phyloP scores from a whole-genome alignment of 1,139 yeast species.

The Hemisphaericaspora lyxosophila region DNA sequence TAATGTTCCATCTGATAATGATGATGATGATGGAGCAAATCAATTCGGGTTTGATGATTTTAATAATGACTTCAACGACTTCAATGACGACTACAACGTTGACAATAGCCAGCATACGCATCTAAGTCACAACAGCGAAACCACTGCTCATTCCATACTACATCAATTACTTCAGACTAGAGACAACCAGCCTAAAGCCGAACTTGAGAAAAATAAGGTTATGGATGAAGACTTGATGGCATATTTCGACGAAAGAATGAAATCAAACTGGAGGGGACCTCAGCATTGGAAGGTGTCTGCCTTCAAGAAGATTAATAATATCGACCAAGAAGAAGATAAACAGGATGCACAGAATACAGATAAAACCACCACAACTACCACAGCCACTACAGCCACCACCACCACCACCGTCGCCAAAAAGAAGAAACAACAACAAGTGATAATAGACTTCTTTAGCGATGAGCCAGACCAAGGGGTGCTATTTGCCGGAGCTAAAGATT shows the following conservation, averaged over 20 bases:
- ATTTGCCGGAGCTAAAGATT: conserved; percentile 49
- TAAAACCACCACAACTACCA: conserved; percentile 7
- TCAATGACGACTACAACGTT: conserved; percentile 19
- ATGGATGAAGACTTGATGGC: conserved; percentile 71
- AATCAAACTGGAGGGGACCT: conserved; percentile 84
- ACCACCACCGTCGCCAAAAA: conserved; percentile 10
- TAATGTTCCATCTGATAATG: conserved; percentile 9
- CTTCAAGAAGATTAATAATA: conserved; percentile 35
- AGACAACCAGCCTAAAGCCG: conserved; percentile 11
- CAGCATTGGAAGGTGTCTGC: conserved; percentile 88
- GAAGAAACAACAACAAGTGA: conserved; percentile 29
- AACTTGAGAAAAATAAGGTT: conserved; percentile 31
- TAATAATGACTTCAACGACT: conserved; percentile 19
- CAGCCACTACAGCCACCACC: conserved; percentile 1
- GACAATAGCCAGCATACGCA: conserved; percentile 16
- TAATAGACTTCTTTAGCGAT: conserved; percentile 52
- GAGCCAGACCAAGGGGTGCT: conserved; percentile 40
- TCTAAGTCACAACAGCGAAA: conserved; percentile 20
- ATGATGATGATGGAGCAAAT: conserved; percentile 29
- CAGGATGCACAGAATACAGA: conserved; percentile 7
- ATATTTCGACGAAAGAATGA: conserved; percentile 71
- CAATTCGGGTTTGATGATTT: conserved; percentile 29
- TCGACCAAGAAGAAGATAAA: conserved; percentile 15
- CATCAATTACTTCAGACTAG: conserved; percentile 24
- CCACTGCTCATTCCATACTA: conserved; percentile 24